phyloP scores from a whole-genome alignment of 164 flowering plant species.

The Kingdonia uniflora region DNA sequence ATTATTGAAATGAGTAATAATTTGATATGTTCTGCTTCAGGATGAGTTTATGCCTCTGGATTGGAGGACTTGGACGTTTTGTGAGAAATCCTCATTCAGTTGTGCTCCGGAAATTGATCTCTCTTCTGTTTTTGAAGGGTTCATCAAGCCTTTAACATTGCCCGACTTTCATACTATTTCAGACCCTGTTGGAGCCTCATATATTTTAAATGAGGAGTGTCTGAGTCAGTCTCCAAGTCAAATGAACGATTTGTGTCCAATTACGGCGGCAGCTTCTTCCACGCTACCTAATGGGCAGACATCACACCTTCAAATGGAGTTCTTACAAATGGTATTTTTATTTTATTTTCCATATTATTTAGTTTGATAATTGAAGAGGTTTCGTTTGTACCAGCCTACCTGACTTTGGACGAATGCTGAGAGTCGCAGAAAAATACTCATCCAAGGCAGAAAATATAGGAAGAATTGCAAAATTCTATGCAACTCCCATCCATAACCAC shows the following conservation, averaged over 20 bases:
- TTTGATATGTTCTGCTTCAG: constrained; percentile 22
- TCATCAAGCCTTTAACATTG: constrained; percentile 29
- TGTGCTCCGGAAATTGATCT: constrained; percentile 14
- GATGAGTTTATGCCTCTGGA: constrained; percentile 37
- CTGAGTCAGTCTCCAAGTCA: constrained; percentile 11
- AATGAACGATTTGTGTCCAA: constrained; percentile 5
- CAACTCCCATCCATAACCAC: no score
- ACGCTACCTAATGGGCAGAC: constrained; percentile 12
- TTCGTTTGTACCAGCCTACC: no score
- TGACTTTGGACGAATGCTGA: no score
- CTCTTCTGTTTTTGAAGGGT: constrained; percentile 30
- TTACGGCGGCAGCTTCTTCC: constrained; percentile 8
- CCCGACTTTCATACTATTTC: constrained; percentile 22
- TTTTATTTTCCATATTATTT: constrained; percentile 1
- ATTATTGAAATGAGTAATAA: no score
- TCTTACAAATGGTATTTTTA: constrained; percentile 17
- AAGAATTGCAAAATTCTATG: no score
- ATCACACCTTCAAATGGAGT: constrained; percentile 12
- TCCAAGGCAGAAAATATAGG: no score
- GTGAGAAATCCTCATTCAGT: constrained; percentile 20
- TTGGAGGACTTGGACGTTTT: constrained; percentile 69
- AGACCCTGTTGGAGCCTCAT: constrained; percentile 9
- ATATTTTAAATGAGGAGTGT: constrained; percentile 8
- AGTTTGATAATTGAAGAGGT: no score
- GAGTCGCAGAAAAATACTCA: no score